Evolutionary conservation across 805 yeast species (phyloP).

Genomic region (Grigorovia transvaalensis): DNA sequence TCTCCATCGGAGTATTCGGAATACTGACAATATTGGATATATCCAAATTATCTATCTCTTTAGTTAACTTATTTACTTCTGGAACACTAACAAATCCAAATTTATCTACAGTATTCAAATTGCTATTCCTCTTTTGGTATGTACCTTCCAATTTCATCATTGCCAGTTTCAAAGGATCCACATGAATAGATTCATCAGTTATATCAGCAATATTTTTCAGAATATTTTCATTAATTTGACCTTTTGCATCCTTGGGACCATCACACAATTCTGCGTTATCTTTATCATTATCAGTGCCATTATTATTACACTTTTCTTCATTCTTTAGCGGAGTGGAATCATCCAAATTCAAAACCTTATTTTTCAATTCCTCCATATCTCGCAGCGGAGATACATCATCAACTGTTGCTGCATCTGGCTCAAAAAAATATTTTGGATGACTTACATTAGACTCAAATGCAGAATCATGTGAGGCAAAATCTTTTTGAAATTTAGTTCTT

Average conservation of each 20-base stretch:
- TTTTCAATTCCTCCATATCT: slow-evolving; percentile 23
- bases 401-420: slow-evolving; percentile 20
- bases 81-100: slow-evolving; percentile 8
- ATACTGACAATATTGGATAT: slow-evolving; percentile 7
- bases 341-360: slow-evolving; percentile 17
- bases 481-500: slow-evolving; percentile 8
- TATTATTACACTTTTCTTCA: neutral
- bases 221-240: slow-evolving; percentile 3
- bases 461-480: neutral
- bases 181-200: slow-evolving; percentile 62
- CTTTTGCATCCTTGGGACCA: slow-evolving; percentile 23
- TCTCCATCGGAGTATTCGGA: slow-evolving; percentile 12
- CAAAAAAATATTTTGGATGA: slow-evolving; percentile 20
- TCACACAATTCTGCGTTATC: slow-evolving; percentile 52
- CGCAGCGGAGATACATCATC: slow-evolving; percentile 27
- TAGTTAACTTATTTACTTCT: slow-evolving; percentile 10
- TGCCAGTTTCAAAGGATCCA: slow-evolving; percentile 67
- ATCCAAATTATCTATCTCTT: slow-evolving; percentile 14
- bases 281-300: slow-evolving; percentile 1
- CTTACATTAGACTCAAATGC: slow-evolving; percentile 1
- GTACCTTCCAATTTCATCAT: slow-evolving; percentile 72
- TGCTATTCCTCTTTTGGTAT: slow-evolving; percentile 13
- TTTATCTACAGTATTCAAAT: neutral
- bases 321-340: neutral
- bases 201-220: slow-evolving; percentile 58